Evolutionary conservation across 2,329 filamentous ascomycete genomes (phyloP).

Genomic region (Tolypocladium guangdongense): DNA sequence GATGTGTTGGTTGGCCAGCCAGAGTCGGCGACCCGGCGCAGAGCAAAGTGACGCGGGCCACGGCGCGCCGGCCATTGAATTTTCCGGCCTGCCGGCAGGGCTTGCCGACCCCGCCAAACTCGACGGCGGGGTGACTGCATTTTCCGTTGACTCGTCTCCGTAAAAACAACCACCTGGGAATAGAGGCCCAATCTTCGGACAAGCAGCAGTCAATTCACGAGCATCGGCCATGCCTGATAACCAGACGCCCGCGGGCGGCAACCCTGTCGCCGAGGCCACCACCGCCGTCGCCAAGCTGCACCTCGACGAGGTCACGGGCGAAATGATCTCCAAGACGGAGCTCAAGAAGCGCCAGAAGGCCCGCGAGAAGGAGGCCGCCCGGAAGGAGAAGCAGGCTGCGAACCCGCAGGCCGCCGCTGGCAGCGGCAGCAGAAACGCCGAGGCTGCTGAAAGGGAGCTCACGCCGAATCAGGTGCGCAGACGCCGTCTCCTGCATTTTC

Average conservation of each 20-base stretch:
- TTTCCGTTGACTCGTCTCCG: not conserved
- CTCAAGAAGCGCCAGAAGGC: slow-evolving; percentile 95
- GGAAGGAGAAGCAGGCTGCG: slow-evolving; percentile 72
- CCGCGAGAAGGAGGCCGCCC: slow-evolving; percentile 76
- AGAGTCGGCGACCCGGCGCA: not conserved
- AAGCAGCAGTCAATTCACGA: not conserved
- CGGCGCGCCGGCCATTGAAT: no score
- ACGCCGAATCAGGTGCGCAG: slow-evolving; percentile 38
- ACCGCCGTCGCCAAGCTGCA: slow-evolving; percentile 60
- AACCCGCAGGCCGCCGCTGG: slow-evolving; percentile 57
- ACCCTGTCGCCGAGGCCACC: slow-evolving; percentile 38
- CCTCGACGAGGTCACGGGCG: slow-evolving; percentile 87
- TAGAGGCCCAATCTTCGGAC: not conserved
- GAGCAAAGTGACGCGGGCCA: no score
- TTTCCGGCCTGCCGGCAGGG: no score
- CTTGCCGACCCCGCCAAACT: no score
- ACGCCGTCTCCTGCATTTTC: not conserved
- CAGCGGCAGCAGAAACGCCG: slow-evolving; percentile 44
- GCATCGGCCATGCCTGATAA: slow-evolving; percentile 20
- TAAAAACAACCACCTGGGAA: not conserved
- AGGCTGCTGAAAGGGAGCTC: slow-evolving; percentile 47
- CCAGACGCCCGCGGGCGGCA: slow-evolving; percentile 18
- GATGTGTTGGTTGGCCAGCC: not conserved
- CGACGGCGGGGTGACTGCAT: no score
- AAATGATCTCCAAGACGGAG: slow-evolving; percentile 73